Conservation (phyloP, 2,329 filamentous ascomycete genomes). For the Calycina marina region DNA sequence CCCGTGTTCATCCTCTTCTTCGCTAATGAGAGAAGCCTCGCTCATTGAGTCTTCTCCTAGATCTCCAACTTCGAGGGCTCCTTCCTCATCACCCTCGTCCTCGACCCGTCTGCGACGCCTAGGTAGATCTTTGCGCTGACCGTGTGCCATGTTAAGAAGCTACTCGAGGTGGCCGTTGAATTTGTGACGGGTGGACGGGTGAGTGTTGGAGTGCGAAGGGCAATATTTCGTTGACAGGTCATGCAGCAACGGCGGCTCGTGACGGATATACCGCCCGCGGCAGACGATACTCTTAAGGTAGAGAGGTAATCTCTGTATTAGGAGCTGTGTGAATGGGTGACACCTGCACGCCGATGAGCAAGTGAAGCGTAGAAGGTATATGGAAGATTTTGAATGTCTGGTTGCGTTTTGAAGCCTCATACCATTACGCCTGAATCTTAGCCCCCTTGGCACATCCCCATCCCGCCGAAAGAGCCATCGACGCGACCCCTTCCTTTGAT, state of each 20-base stretch:
- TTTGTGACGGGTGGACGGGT: conserved; percentile 22
- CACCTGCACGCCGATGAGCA: conserved; percentile 19
- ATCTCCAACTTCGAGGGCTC: conserved; percentile 37
- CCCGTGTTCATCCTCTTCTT: conserved; percentile 43
- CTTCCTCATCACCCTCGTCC: conserved; percentile 58
- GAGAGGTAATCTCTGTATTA: conserved; percentile 9
- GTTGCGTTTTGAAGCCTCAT: conserved; percentile 12
- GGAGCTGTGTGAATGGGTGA: conserved; percentile 17
- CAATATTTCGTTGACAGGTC: conserved; percentile 21
- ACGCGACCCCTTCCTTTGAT: no score
- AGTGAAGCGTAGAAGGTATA: conserved; percentile 9
- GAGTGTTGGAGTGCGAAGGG: conserved; percentile 18
- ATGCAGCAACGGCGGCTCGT: conserved; percentile 20
- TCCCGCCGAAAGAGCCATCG: neutral
- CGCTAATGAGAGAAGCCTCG: conserved; percentile 47
- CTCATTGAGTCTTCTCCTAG: conserved; percentile 51
- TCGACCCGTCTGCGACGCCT: conserved; percentile 53
- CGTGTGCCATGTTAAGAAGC: conserved; percentile 30
- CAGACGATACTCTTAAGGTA: conserved; percentile 17
- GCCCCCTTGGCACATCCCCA: neutral
- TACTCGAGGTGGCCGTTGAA: conserved; percentile 16
- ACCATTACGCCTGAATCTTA: no score
- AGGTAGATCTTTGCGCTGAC: conserved; percentile 50
- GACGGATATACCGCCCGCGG: conserved; percentile 22
- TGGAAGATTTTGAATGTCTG: conserved; percentile 7